These are phyloP conservation scores for Vanrija humicola DNA, from an alignment of 1,284 basidiomycete genomes.

Conservation along the genomic window DNA sequence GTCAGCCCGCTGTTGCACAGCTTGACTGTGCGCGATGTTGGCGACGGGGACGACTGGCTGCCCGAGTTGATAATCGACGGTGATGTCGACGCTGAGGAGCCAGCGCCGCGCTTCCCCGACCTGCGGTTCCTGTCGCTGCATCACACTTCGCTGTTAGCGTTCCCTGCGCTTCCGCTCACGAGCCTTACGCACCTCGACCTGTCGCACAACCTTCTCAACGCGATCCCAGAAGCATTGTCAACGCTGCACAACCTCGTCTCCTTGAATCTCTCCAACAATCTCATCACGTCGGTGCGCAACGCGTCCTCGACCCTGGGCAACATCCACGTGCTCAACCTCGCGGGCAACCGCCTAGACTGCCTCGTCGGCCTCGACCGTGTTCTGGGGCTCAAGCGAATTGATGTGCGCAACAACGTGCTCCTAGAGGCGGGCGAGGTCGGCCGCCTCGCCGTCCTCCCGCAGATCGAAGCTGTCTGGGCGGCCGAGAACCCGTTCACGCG, in stretches of 20 bases:
- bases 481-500: conserved; percentile 70
- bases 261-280: conserved; percentile 88
- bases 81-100: not conserved
- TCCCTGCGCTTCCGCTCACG: conserved; percentile 65
- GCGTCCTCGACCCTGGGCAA: conserved; percentile 79
- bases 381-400: conserved; percentile 72
- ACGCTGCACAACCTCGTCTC: conserved; percentile 71
- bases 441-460: conserved; percentile 71
- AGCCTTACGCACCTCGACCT: conserved; percentile 85
- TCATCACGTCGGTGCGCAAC: conserved; percentile 90
- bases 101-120: conserved; percentile 39
- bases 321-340: conserved; percentile 69
- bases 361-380: conserved; percentile 90
- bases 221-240: conserved; percentile 58
- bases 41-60: conserved; percentile 48
- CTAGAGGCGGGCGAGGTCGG: conserved; percentile 82
- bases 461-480: conserved; percentile 71
- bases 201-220: conserved; percentile 72
- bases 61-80: conserved; percentile 31
- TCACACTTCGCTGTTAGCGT: conserved; percentile 32
- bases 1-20: conserved; percentile 34
- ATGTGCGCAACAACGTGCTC: conserved; percentile 77
- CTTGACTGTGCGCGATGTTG: conserved; percentile 43
- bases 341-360: conserved; percentile 83
- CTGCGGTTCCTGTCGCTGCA: conserved; percentile 41